phyloP scores from a whole-genome alignment of 768 basidiomycete species.

The Psilocybe azurescens region DNA sequence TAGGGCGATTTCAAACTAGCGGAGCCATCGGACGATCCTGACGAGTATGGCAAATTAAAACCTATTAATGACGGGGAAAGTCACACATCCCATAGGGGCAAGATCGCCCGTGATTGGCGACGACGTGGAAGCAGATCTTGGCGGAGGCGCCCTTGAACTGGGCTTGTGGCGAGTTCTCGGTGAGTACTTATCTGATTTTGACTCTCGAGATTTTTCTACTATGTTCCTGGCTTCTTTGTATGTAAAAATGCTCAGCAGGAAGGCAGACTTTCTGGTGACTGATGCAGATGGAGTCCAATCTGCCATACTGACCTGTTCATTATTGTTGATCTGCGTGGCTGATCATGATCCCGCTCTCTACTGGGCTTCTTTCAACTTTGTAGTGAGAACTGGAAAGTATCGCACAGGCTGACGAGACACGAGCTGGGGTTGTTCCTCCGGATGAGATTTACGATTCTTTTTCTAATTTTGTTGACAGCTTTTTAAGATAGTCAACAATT shows the following conservation, averaged over 20 bases:
- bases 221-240: neutral
- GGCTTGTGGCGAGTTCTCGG: slow-evolving; percentile 69
- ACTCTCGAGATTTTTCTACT: neutral
- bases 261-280: neutral
- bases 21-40: slow-evolving; percentile 8
- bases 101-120: slow-evolving; percentile 68
- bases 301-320: neutral
- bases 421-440: slow-evolving; percentile 43
- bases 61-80: too few relatives aligned
- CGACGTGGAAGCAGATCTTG: slow-evolving; percentile 68
- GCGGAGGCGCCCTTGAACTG: slow-evolving; percentile 62
- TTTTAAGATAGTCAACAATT: slow-evolving; percentile 27
- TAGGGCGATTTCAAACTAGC: slow-evolving; percentile 40
- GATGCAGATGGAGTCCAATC: neutral
- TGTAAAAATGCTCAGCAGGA: neutral
- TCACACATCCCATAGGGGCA: slow-evolving; percentile 23
- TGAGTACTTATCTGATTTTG: slow-evolving; percentile 33
- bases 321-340: slow-evolving; percentile 5
- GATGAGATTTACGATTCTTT: slow-evolving; percentile 62
- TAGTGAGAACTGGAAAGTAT: slow-evolving; percentile 76
- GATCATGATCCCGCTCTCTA: slow-evolving; percentile 13
- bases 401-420: slow-evolving; percentile 60
- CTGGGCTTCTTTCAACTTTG: neutral
- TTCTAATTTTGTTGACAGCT: slow-evolving; percentile 54
- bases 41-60: neutral